Conservation (phyloP, 352 stramenopile genomes). For the Aphanomyces stellatus region DNA sequence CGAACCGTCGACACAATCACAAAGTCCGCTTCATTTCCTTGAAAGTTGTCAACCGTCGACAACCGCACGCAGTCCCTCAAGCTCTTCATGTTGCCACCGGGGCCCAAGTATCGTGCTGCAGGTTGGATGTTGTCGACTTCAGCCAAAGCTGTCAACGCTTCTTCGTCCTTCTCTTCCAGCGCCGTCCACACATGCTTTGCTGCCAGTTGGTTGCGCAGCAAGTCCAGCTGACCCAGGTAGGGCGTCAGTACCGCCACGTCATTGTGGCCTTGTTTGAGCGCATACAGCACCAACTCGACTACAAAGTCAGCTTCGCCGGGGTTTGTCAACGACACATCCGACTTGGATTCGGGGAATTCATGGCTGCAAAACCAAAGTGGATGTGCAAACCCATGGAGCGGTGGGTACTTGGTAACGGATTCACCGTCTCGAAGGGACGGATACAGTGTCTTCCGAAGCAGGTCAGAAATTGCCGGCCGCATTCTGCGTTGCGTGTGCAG, state of each 20-base stretch:
- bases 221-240: constrained; percentile 71
- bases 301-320: constrained; percentile 51
- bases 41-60: constrained; percentile 61
- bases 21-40: constrained; percentile 66
- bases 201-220: constrained; percentile 37
- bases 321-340: constrained; percentile 51
- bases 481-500: constrained; percentile 74
- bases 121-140: constrained; percentile 28
- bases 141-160: constrained; percentile 38
- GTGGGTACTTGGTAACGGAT: constrained; percentile 39
- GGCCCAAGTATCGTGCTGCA: not conserved
- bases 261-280: constrained; percentile 63
- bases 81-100: constrained; percentile 20
- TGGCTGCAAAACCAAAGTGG: constrained; percentile 74
- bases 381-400: constrained; percentile 33
- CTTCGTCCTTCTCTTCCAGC: constrained; percentile 32
- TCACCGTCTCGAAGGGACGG: constrained; percentile 44
- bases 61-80: constrained; percentile 31
- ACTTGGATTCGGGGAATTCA: constrained; percentile 31
- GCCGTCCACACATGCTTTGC: constrained; percentile 32
- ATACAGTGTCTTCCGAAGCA: constrained; percentile 65
- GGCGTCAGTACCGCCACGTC: constrained; percentile 75
- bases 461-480: constrained; percentile 63
- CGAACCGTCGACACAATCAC: constrained; percentile 63
- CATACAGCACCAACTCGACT: constrained; percentile 56